Evolutionary conservation across 2,329 filamentous ascomycete species (phyloP), one percentile per base, ranked within the genome.

Genomic region (Alternaria brassicicola): DNA sequence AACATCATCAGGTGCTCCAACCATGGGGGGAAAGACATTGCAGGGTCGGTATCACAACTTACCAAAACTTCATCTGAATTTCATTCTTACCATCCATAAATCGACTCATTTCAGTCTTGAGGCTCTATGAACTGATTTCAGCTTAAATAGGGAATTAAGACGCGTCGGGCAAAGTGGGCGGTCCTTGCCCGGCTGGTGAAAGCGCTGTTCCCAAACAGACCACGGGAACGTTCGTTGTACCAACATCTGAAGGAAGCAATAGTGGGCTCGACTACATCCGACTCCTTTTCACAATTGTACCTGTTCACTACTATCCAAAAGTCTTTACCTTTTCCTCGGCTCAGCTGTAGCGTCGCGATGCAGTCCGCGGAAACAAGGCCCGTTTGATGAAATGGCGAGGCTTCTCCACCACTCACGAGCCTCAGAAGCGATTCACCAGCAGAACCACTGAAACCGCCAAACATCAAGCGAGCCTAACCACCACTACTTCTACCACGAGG

Each of bases 401-500:
- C 39, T 21, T 55, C 31, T 46, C 47, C 35, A 61, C 62, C 64
- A 63, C 48, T 65, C 53, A 65, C 17, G 51, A 38, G 31, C 31
- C 28, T 13, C 13, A 23, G 26, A 51, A 8, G 39, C 51, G 30
- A n/a, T 25, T 55, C 33, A 39, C 28, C 39, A 41, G 43, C 38
- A 55, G 30, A 35, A 42, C 28, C 42, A 26, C 49, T 54, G 36
- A 59, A 61, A 63, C 48, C 28, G 39, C 54, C 47, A 38, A 52
- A 52, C 49, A 42, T 45, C 46, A 38, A 50, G n/a, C 23, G 38
- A 55, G 39, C 28, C 57, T 60, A 59, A 30, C 41, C 31, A 38
- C 52, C 36, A 21, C 56, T 62, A 64, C 59, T 57, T 48, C 31
- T 58, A 62, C 54, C 57, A 65, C 56, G 54, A 51, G 52, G 50